Evolutionary conservation across 257 asterid species (phyloP).

Genomic region (Petunia axillaris): DNA sequence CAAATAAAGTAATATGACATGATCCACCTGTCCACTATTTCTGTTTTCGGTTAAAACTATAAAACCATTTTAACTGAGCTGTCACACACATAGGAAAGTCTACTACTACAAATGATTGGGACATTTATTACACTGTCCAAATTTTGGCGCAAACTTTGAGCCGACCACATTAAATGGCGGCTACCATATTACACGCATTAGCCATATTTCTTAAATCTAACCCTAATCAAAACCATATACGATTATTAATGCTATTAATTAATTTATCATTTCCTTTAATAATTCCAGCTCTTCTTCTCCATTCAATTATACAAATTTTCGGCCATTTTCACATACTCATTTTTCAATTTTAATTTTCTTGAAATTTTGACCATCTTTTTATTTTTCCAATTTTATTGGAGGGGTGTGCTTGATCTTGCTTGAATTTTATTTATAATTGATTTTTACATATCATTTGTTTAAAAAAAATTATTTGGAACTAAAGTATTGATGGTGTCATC

Average conservation of each 20-base stretch:
- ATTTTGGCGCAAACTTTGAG: slow-evolving; percentile 31
- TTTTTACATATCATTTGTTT: background rate
- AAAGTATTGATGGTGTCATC: slow-evolving; percentile 27
- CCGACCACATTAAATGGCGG: no score
- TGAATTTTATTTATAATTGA: background rate
- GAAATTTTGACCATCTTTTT: background rate
- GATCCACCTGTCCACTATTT: no score
- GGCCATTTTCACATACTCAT: background rate
- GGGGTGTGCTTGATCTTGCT: slow-evolving; percentile 31
- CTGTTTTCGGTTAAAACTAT: no score
- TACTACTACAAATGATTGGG: background rate
- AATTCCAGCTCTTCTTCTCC: slow-evolving; percentile 18
- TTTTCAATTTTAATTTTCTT: background rate
- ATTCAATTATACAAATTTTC: slow-evolving; percentile 13
- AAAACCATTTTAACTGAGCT: no score
- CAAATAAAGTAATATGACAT: no score
- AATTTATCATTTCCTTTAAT: background rate
- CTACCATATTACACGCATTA: slow-evolving; percentile 12
- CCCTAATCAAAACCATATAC: background rate
- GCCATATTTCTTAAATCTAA: background rate
- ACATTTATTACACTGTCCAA: slow-evolving; percentile 21
- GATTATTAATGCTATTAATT: background rate
- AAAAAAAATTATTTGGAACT: background rate
- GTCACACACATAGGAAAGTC: no score
- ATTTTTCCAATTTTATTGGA: slow-evolving; percentile 20